phyloP scores from a whole-genome alignment of 148 eudicot species.

The Tetragonia tetragonoides region DNA sequence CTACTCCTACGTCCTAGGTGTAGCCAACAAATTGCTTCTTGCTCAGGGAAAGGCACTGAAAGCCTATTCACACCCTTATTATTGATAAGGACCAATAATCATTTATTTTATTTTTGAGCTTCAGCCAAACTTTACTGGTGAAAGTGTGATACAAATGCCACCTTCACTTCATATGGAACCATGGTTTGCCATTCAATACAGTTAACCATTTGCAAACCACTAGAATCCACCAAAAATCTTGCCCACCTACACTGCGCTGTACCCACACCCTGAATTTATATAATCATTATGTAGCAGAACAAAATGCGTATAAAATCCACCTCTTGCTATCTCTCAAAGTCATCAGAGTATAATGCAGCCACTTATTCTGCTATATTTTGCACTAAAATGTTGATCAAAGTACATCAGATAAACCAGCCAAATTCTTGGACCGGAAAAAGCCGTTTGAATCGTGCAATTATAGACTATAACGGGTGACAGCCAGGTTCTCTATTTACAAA shows the following conservation, averaged over 20 bases:
- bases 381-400: slow-evolving; percentile 5
- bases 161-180: too few relatives aligned
- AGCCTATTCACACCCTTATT: too few relatives aligned
- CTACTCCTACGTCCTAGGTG: too few relatives aligned
- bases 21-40: too few relatives aligned
- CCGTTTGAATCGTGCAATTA: slow-evolving; percentile 11
- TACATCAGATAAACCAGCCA: slow-evolving; percentile 20
- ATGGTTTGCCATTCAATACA: too few relatives aligned
- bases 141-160: too few relatives aligned
- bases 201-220: too few relatives aligned
- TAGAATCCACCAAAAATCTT: not conserved
- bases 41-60: too few relatives aligned
- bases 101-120: too few relatives aligned
- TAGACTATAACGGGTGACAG: slow-evolving; percentile 13
- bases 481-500: slow-evolving; percentile 30
- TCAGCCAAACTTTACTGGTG: too few relatives aligned
- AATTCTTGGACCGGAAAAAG: slow-evolving; percentile 10
- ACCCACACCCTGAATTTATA: too few relatives aligned
- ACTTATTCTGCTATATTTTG: slow-evolving; percentile 11
- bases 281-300: not conserved
- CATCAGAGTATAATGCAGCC: not conserved
- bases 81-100: too few relatives aligned
- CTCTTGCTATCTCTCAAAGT: not conserved
- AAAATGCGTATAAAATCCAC: not conserved
- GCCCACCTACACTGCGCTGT: not conserved